A percentile compares a stretch with the other conserved stretches of the same genome.
Conservation (phyloP, 2,329 filamentous ascomycete genomes). For the Allantophomopsis cytisporea region DNA sequence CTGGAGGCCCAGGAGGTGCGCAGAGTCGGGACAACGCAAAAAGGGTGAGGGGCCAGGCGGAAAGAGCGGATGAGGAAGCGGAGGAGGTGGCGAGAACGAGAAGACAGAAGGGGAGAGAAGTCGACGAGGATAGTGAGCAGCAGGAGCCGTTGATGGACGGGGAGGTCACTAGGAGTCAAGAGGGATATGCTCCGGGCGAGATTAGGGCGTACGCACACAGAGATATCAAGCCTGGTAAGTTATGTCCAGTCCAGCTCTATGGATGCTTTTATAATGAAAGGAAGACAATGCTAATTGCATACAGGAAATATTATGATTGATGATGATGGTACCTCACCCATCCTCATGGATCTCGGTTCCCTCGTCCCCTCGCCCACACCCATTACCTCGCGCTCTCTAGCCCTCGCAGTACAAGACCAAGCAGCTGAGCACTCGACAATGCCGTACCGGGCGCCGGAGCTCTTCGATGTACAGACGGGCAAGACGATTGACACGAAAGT, state of each 20-base stretch:
- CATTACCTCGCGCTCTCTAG: slow-evolving; percentile 80
- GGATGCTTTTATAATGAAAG: no score
- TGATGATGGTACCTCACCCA: slow-evolving; percentile 75
- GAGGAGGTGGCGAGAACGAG: slow-evolving; percentile 21
- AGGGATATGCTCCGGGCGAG: slow-evolving; percentile 54
- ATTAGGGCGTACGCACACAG: slow-evolving; percentile 79
- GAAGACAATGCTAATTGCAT: slow-evolving; percentile 3
- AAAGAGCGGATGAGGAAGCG: slow-evolving; percentile 26
- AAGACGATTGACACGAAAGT: slow-evolving; percentile 89
- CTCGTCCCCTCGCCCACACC: slow-evolving; percentile 76
- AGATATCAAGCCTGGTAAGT: slow-evolving; percentile 88
- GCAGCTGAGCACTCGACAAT: slow-evolving; percentile 96
- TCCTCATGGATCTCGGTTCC: slow-evolving; percentile 95
- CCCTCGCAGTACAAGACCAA: slow-evolving; percentile 83
- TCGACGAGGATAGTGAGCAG: slow-evolving; percentile 57
- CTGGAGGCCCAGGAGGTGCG: slow-evolving; percentile 36
- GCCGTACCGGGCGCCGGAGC: slow-evolving; percentile 93
- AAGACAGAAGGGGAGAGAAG: slow-evolving; percentile 25
- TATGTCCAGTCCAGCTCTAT: background rate
- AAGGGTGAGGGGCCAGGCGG: slow-evolving; percentile 19
- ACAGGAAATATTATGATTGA: slow-evolving; percentile 94
- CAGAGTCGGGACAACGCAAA: slow-evolving; percentile 31
- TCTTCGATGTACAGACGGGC: slow-evolving; percentile 95
- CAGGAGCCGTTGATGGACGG: slow-evolving; percentile 73
- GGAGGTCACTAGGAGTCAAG: slow-evolving; percentile 54